Conservation (phyloP, 2,329 filamentous ascomycete genomes). For the Alternaria hordeiaustralica region DNA sequence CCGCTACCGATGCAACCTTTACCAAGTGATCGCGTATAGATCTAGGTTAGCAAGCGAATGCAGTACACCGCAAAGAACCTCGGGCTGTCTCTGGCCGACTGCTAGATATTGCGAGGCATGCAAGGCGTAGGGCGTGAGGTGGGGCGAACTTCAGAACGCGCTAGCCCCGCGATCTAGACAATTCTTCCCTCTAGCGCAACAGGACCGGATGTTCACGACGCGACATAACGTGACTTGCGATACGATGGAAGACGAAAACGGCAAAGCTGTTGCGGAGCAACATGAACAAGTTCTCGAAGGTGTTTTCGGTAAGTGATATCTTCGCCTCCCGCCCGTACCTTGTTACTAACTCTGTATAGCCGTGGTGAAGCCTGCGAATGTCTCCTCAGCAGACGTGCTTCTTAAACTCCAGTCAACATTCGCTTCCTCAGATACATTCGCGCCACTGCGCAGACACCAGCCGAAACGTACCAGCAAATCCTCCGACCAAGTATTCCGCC, state of each 20-base stretch:
- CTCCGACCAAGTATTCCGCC: slow-evolving; percentile 31
- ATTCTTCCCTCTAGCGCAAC: background rate
- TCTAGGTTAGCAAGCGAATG: background rate
- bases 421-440: slow-evolving; percentile 24
- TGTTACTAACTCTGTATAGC: slow-evolving; percentile 14
- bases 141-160: background rate
- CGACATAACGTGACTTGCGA: background rate
- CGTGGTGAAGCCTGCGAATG: slow-evolving; percentile 28
- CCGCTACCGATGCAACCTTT: background rate
- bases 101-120: background rate
- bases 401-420: slow-evolving; percentile 31
- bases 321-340: too few species aligned
- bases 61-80: background rate
- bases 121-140: slow-evolving; percentile 14
- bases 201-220: background rate
- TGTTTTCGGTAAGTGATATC: slow-evolving; percentile 25
- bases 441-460: slow-evolving; percentile 20
- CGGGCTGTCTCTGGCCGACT: background rate
- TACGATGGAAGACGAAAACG: slow-evolving; percentile 1
- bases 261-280: background rate
- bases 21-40: background rate
- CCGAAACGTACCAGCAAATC: slow-evolving; percentile 30
- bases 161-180: slow-evolving; percentile 2
- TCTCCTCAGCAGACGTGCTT: slow-evolving; percentile 33
- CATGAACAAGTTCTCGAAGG: slow-evolving; percentile 24